Conservation (phyloP, 2,329 filamentous ascomycete species). For the Scytalidium sp. region DNA sequence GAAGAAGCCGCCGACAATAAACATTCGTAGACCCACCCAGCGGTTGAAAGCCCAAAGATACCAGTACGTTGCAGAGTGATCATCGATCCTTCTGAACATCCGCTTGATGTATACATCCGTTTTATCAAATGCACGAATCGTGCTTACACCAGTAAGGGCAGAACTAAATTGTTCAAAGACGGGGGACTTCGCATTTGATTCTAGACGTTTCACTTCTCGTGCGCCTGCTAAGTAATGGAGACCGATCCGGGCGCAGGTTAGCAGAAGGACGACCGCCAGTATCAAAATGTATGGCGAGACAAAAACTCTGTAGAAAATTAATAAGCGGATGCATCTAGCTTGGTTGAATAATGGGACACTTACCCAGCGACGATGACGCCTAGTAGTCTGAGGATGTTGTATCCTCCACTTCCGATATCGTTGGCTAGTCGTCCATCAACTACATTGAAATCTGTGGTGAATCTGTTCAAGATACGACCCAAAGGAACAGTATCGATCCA, state of each 20-base stretch:
- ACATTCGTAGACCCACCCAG: conserved; percentile 75
- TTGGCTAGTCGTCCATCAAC: conserved; percentile 67
- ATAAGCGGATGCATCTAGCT: conserved; percentile 50
- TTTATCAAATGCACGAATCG: conserved; percentile 75
- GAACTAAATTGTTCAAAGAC: conserved; percentile 79
- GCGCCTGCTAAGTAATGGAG: conserved; percentile 65
- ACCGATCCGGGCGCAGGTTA: conserved; percentile 56
- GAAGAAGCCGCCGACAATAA: conserved; percentile 66
- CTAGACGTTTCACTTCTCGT: conserved; percentile 72
- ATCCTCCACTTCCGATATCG: conserved; percentile 58
- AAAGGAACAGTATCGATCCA: conserved; percentile 80
- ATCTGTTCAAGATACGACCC: conserved; percentile 73
- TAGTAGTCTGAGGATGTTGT: conserved; percentile 58
- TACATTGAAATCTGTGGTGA: conserved; percentile 73
- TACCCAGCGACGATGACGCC: conserved; percentile 63
- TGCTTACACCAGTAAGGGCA: conserved; percentile 68
- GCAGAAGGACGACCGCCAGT: conserved; percentile 55
- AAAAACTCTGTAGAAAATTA: conserved; percentile 43
- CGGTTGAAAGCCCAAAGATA: conserved; percentile 71
- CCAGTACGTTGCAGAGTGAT: conserved; percentile 63
- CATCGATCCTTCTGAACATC: conserved; percentile 69
- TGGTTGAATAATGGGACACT: conserved; percentile 10
- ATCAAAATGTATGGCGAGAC: conserved; percentile 66
- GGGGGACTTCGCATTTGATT: conserved; percentile 73
- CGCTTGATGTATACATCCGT: conserved; percentile 61